Base-by-base conservation (phyloP, 2,329 filamentous ascomycete species). In the Fusarium heterosporum region DNA sequence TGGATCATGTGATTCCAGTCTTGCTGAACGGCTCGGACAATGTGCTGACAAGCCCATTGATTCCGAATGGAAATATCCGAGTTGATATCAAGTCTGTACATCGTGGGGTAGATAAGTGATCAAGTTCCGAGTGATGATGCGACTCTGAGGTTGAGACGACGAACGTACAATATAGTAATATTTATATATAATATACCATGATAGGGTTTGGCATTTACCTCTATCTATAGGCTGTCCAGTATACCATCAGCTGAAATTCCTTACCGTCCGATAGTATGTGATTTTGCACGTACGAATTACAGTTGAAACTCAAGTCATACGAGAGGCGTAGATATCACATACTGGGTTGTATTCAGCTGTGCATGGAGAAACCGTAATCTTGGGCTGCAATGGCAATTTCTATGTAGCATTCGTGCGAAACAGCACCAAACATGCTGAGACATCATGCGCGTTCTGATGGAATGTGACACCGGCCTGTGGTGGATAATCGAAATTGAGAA, bases 1-100 rank as follows among this genome's bases (percentile, higher is more conserved):
- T 56, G n/a, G n/a, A 56, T 29, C n/a, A 56, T 29, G 3, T 41
- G 25, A 14, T 56, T 56, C 54, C 54, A 56, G 6, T 51, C 54
- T 19, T 56, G 54, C 3, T 17, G 38, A 22, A 56, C 22, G 19
- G 54, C 54, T 36, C 30, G 40, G 13, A 38, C 39, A 1, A 53
- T 43, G 3, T 56, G 54, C 9, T 56, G 54, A 5, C 38, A 48
- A 38, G 54, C 48, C 54, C 54, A 56, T 26, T 56, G 54, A 16
- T 56, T 56, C 26, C 54, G 22, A 12, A 56, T 42, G 13, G 54
- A 56, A 34, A 56, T 25, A 8, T 43, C 29, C 1, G 26, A 30
- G 17, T 43, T 56, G 2, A 29, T 6, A 16, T 56, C 22, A 42
- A 56, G 38, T 6, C 30, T 6, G 8, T 40, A 22, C 54, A 56